Conservation (phyloP, 768 basidiomycete species). For the Suillus alpinus region DNA sequence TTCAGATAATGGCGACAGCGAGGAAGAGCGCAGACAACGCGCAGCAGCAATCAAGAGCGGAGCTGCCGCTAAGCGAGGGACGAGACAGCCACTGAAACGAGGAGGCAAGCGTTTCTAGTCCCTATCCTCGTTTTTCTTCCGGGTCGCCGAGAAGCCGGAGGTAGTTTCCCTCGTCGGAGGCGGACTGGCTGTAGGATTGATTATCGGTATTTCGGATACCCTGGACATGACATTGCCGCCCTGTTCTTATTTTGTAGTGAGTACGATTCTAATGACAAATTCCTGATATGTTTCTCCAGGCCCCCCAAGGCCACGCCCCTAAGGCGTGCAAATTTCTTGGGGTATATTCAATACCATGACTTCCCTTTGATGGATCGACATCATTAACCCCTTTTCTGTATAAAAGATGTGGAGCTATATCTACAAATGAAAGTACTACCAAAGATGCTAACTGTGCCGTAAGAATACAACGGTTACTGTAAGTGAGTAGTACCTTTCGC, state of each 20-base stretch:
- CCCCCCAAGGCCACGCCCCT: not conserved
- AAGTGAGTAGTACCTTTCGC: not conserved
- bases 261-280: conserved; percentile 5
- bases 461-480: conserved; percentile 1
- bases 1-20: conserved; percentile 59
- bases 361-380: conserved; percentile 5
- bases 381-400: conserved; percentile 4
- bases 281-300: conserved; percentile 2
- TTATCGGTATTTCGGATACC: conserved; percentile 2
- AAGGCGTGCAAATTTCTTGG: conserved; percentile 8
- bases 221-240: not conserved
- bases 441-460: conserved; percentile 1
- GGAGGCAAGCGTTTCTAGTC: conserved; percentile 70
- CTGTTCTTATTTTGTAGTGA: conserved; percentile 2
- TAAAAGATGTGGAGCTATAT: conserved; percentile 9
- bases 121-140: conserved; percentile 1
- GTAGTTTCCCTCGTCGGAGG: not conserved
- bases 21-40: conserved; percentile 45
- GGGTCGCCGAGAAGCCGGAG: not conserved
- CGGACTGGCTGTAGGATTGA: conserved; percentile 13
- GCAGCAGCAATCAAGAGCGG: conserved; percentile 41
- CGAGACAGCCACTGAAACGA: conserved; percentile 73
- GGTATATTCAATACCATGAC: not conserved
- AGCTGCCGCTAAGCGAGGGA: conserved; percentile 42
- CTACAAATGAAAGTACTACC: conserved; percentile 7